Evolutionary conservation across 2,329 filamentous ascomycete genomes (phyloP).

Genomic region (Penicillium thymicola): DNA sequence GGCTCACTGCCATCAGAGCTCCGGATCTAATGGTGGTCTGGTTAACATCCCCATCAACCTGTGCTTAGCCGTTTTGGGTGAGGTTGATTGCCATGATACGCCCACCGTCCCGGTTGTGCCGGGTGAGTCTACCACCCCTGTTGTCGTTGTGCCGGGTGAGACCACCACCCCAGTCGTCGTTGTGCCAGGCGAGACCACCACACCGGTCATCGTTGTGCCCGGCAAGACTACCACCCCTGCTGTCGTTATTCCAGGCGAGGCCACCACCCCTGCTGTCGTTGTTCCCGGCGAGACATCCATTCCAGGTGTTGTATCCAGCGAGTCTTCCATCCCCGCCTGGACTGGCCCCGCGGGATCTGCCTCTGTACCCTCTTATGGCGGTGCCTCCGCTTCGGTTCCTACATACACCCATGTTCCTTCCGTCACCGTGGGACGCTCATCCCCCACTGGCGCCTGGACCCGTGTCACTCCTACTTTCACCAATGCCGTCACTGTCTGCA

Average conservation of each 20-base stretch:
- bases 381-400: neutral
- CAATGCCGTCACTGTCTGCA: slow-evolving; percentile 3
- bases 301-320: neutral
- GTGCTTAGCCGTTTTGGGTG: slow-evolving; percentile 26
- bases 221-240: neutral
- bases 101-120: neutral
- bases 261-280: neutral
- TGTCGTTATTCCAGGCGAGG: neutral
- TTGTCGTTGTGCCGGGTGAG: neutral
- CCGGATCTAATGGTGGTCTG: slow-evolving; percentile 17
- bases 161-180: neutral
- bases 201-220: neutral
- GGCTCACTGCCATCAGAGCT: slow-evolving; percentile 23
- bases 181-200: neutral
- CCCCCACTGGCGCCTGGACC: neutral
- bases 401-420: neutral
- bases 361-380: neutral
- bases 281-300: neutral
- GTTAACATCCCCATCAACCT: slow-evolving; percentile 29
- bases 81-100: slow-evolving; percentile 22
- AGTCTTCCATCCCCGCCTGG: neutral
- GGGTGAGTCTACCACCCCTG: neutral
- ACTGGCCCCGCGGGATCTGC: neutral
- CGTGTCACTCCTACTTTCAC: slow-evolving; percentile 2
- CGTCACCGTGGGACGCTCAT: neutral